Evolutionary conservation across 2,329 filamentous ascomycete genomes (phyloP), one percentile per base, ranked within the genome.

Genomic region (Penicillium glabrum): DNA sequence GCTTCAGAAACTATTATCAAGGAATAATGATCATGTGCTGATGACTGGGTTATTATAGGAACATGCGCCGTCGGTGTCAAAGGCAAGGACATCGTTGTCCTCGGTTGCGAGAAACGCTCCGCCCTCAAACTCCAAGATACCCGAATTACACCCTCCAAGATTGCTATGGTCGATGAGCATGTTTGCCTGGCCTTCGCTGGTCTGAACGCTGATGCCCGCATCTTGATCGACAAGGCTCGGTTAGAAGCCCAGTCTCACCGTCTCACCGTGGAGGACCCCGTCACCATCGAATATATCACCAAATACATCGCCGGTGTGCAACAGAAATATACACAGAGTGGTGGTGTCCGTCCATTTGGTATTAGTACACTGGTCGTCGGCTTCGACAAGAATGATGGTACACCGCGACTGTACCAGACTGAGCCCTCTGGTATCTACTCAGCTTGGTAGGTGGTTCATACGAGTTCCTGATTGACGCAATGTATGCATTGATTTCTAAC

Each of bases 91-190:
- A 90, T 98, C 63, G 95, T 99, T 35, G 95, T 99, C 29, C 84
- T 99, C 49, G 95, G 95, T 70, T 99, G 95, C 79, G 95, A 99
- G 82, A 99, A 99, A 85, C 88, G 93, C 69, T 98, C 95, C 52
- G 95, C 95, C 33, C 97, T 99, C 90, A 99, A 99, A 82, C 87
- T 99, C 59, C 95, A 99, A 84, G 95, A 99, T 79, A 99, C 96
- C 57, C 89, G 95, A 75, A 99, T 99, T 78, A 99, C 95, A 29
- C 95, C 95, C 13, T 98, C 95, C 68, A 99, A 99, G 84, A 97
- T 99, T 77, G 92, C 93, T 69, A 86, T 97, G 64, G 86, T 99
- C 72, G 95, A 99, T 77, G 90, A 88, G 72, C 95, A 99, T 79
- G 93, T 96, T 70, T 96, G 93, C 75, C 90, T 99, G 65, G 95